A percentile compares a stretch with the other conserved stretches of the same genome.
Conservation (phyloP, 2,329 filamentous ascomycete genomes). For the Sclerotinia glacialis region DNA sequence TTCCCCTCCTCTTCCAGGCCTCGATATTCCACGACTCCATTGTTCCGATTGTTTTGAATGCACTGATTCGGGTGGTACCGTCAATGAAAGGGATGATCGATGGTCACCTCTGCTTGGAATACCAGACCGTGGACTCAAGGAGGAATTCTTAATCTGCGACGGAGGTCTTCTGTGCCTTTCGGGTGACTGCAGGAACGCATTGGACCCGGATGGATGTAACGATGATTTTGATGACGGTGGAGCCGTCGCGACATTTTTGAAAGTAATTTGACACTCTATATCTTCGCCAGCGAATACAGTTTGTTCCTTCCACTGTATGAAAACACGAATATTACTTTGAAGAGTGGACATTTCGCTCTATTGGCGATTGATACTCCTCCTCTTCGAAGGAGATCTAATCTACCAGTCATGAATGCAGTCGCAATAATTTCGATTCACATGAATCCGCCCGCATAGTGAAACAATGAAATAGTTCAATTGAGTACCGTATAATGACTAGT, state of each 20-base stretch:
- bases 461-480: constrained; percentile 21
- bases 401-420: constrained; percentile 39
- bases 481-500: constrained; percentile 15
- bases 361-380: constrained; percentile 32
- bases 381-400: constrained; percentile 36
- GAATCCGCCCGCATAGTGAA: constrained; percentile 33
- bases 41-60: constrained; percentile 26
- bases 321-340: constrained; percentile 83
- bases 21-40: constrained; percentile 30
- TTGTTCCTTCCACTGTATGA: constrained; percentile 90
- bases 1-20: constrained; percentile 45
- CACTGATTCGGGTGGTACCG: constrained; percentile 44
- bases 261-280: constrained; percentile 92
- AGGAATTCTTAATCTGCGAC: constrained; percentile 43
- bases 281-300: constrained; percentile 96
- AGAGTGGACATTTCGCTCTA: constrained; percentile 41
- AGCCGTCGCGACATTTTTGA: constrained; percentile 68
- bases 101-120: constrained; percentile 52
- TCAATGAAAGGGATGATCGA: constrained; percentile 65
- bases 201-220: constrained; percentile 31
- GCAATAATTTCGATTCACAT: constrained; percentile 24
- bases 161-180: constrained; percentile 37
- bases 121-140: constrained; percentile 47
- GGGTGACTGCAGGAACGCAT: constrained; percentile 31
- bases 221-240: constrained; percentile 31